Conservation (phyloP, 2,329 filamentous ascomycete species). For the Colletotrichum sp. region DNA sequence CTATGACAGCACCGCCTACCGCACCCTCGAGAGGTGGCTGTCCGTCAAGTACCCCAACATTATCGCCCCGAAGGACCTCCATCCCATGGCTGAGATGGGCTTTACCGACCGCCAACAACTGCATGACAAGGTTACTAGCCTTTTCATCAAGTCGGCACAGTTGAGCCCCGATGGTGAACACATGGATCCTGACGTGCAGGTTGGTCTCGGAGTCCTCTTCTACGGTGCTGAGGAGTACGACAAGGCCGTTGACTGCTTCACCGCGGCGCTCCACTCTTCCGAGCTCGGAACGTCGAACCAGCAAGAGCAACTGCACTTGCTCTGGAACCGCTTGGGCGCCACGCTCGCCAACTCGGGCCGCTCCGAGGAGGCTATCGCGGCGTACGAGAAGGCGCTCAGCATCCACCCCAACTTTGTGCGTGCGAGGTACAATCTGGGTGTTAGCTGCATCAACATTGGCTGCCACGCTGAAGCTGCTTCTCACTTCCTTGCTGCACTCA, state of each 20-base stretch:
- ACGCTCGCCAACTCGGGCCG: constrained; percentile 95
- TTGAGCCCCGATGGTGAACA: constrained; percentile 89
- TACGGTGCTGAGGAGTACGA: constrained; percentile 98
- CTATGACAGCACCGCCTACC: constrained; percentile 95
- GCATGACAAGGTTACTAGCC: constrained; percentile 86
- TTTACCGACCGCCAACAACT: constrained; percentile 92
- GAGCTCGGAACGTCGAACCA: constrained; percentile 86
- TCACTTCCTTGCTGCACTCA: constrained; percentile 87
- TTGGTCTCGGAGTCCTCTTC: constrained; percentile 94
- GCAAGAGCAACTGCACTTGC: constrained; percentile 83
- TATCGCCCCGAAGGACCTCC: constrained; percentile 72
- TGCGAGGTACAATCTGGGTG: constrained; percentile 94
- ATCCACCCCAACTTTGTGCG: constrained; percentile 96
- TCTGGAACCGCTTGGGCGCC: constrained; percentile 96
- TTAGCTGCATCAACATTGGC: constrained; percentile 96
- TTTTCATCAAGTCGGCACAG: constrained; percentile 92
- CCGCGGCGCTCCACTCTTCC: constrained; percentile 82
- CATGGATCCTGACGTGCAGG: constrained; percentile 98
- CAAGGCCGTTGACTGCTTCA: constrained; percentile 98
- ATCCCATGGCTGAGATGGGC: constrained; percentile 80
- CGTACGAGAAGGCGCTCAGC: constrained; percentile 90
- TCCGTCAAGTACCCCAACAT: constrained; percentile 92
- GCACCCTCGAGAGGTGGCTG: constrained; percentile 95
- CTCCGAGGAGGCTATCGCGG: constrained; percentile 93
- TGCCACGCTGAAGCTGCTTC: constrained; percentile 92